Percentiles rank a stretch among this genome's conserved stretches.
phyloP scores from a whole-genome alignment of 23 red algal genomes.

The Gracilaria gracilis region DNA sequence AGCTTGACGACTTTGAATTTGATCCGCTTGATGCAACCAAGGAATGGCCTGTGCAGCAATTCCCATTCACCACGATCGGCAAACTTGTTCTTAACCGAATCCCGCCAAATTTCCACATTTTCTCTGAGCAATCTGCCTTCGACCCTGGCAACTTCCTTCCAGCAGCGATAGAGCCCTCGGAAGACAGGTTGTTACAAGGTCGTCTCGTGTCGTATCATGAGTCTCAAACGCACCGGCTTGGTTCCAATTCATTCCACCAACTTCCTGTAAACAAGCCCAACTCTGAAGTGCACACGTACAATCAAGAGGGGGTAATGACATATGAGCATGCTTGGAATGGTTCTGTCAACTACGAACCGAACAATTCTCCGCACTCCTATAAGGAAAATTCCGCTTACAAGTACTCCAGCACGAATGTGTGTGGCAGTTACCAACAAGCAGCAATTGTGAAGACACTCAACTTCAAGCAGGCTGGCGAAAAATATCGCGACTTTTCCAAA shows the following conservation, averaged over 20 bases:
- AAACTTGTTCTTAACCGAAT: slow-evolving; percentile 74
- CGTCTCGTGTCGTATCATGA: slow-evolving; percentile 87
- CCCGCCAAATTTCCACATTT: slow-evolving; percentile 77
- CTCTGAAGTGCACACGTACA: slow-evolving; percentile 55
- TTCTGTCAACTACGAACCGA: too few relatives aligned
- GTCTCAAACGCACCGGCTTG: too few relatives aligned
- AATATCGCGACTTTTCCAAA: slow-evolving; percentile 4
- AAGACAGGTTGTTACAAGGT: slow-evolving; percentile 76
- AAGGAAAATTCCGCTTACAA: background rate
- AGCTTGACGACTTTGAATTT: too few relatives aligned
- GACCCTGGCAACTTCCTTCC: slow-evolving; percentile 76
- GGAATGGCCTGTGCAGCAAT: slow-evolving; percentile 57
- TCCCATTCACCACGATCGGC: slow-evolving; percentile 71
- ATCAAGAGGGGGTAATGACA: slow-evolving; percentile 49
- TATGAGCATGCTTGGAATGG: too few relatives aligned
- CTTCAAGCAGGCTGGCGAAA: slow-evolving; percentile 48
- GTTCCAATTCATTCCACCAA: slow-evolving; percentile 73
- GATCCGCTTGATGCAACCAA: too few relatives aligned
- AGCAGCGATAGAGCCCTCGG: slow-evolving; percentile 45
- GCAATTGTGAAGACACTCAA: slow-evolving; percentile 26
- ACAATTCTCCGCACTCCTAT: too few relatives aligned
- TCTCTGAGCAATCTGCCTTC: too few relatives aligned
- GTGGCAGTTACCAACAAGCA: slow-evolving; percentile 25
- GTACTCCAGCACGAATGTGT: slow-evolving; percentile 40
- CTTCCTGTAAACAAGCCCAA: slow-evolving; percentile 88